Base-by-base conservation (phyloP, 1,139 yeast species). In the Saccharomyces hybrid region DNA sequence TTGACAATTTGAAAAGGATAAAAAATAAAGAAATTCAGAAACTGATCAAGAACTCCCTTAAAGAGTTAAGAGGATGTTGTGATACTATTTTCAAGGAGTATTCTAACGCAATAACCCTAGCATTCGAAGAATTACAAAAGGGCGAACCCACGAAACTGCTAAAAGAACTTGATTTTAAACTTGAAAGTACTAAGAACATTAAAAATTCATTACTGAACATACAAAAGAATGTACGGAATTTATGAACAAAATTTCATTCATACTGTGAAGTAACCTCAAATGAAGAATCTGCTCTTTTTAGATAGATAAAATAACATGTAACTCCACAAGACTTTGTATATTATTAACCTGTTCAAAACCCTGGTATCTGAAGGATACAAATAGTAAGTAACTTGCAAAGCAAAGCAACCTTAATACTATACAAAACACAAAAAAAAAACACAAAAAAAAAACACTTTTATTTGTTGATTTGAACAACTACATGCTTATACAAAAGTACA, bases 1-100 rank as follows among this genome's bases (percentile, higher is more conserved):
- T 71, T 42, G 73, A 69, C 46, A 60, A 59, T 6, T 59, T 67
- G 53, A 68, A 71, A 51, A 63, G 67, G 51, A 59, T 68, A 16
- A 64, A 65, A 48, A 64, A 63, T 49, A 55, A 52, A 42, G 47
- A 56, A 6, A 32, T 55, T 14, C 65, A 62, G 48, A 29, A 52
- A 6, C 19, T 47, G 11, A 60, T 67, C 3, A 67, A 64, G 51
- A 12, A 47, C 7, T 52, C 56, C 29, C 51, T 66, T 14, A 57
- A 50, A 12, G 48, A 49, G 5, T 44, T 65, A 27, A 61, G 71
- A 50, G 63, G 58, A 2, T 26, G 44, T 5, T 65, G 69, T 51
- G 67, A 63, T 49, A 58, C 56, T 11, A 8, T 56, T 3, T 64
- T 56, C 48, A 24, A 50, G 8, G 47, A 34, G 4, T 64, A 60